Conservation (phyloP, 1,284 basidiomycete species). For the Sporisorium iseilematis-ciliati region DNA sequence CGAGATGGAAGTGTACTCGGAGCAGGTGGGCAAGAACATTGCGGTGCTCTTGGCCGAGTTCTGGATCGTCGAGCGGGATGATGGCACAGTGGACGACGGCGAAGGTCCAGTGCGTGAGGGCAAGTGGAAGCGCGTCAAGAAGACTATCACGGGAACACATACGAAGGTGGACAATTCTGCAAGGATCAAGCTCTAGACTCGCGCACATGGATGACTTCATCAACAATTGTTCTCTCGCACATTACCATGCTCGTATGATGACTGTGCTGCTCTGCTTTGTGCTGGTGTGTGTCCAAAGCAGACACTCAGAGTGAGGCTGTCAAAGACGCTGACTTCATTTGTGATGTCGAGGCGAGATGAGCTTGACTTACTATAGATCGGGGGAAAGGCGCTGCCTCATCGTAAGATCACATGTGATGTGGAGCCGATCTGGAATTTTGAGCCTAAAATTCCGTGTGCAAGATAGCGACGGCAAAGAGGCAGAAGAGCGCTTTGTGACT, state of each 20-base stretch:
- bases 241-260: neutral
- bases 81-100: conserved; percentile 36
- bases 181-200: conserved; percentile 38
- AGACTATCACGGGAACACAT: conserved; percentile 51
- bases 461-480: neutral
- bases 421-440: conserved; percentile 14
- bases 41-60: conserved; percentile 56
- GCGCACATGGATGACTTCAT: neutral
- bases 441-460: neutral
- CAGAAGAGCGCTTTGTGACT: neutral
- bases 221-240: neutral
- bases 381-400: too few species aligned
- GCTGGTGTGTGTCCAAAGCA: too few species aligned
- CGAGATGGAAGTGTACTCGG: conserved; percentile 57
- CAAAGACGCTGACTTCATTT: too few species aligned
- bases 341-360: too few species aligned
- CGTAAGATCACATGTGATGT: conserved; percentile 7
- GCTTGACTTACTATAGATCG: too few species aligned
- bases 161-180: conserved; percentile 61
- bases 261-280: neutral
- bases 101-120: conserved; percentile 26
- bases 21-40: conserved; percentile 53
- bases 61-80: conserved; percentile 48
- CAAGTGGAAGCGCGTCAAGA: conserved; percentile 48
- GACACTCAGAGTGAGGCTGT: too few species aligned